Evolutionary conservation across 305 asterid species (phyloP).

Genomic region (Plantago rigida): DNA sequence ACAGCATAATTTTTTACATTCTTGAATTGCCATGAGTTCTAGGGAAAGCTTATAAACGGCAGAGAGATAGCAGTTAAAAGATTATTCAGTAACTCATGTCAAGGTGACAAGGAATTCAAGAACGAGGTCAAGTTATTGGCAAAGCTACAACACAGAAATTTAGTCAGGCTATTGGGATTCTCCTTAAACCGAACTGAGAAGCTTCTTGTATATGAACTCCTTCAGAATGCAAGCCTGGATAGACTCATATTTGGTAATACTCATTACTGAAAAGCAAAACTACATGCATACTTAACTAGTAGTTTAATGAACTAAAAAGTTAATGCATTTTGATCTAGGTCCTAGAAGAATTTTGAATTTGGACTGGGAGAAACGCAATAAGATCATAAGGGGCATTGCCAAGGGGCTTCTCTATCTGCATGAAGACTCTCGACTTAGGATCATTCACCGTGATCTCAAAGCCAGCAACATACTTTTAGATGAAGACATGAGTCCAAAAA

Average conservation of each 20-base stretch:
- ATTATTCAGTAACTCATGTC: slow-evolving; percentile 29
- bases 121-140: slow-evolving; percentile 36
- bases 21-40: neutral
- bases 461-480: slow-evolving; percentile 40
- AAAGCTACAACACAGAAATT: slow-evolving; percentile 37
- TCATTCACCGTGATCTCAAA: slow-evolving; percentile 42
- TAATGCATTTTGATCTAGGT: neutral
- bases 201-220: slow-evolving; percentile 34
- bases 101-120: slow-evolving; percentile 32
- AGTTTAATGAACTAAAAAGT: neutral
- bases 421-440: slow-evolving; percentile 37
- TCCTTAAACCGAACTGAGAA: slow-evolving; percentile 28
- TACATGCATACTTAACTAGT: neutral
- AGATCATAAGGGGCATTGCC: slow-evolving; percentile 39
- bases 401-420: slow-evolving; percentile 41
- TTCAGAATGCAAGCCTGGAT: slow-evolving; percentile 34
- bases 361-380: slow-evolving; percentile 38
- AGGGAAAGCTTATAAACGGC: slow-evolving; percentile 29
- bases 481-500: slow-evolving; percentile 36
- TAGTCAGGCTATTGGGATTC: slow-evolving; percentile 38
- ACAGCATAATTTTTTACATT: too few relatives aligned
- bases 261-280: neutral
- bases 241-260: slow-evolving; percentile 34
- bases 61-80: slow-evolving; percentile 36
- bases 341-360: slow-evolving; percentile 7